Evolutionary conservation across 129 eudicot species (phyloP), one percentile per base, ranked within the genome.

Genomic region (Pulicaria dysenterica): DNA sequence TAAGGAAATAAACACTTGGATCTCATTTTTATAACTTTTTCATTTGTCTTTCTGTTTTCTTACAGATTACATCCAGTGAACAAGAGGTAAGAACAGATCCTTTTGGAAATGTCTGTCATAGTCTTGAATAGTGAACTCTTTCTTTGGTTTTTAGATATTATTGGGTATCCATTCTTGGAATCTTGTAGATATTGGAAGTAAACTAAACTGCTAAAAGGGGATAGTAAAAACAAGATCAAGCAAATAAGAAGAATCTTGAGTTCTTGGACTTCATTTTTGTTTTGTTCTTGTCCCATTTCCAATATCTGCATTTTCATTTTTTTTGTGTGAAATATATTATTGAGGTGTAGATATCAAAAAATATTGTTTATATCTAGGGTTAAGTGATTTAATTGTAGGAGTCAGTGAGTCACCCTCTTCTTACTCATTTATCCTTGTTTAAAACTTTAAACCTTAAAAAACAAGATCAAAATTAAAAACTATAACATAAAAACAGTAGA

Each of bases 131-230:
- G 7, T 43, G 8, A 19, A 5, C 47, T 17, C 5, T 60, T 14
- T 50, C n/a, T 70, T 43, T 39, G 39, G 15, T 15, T 51, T 12
- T 57, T 13, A 41, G 50, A 63, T 46, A 7, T 11, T 78, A 55
- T 47, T 63, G 72, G 3, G 15, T 70, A 50, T 58, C 17, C 66
- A 72, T 79, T 51, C 58, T 72, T 79, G 79, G 70, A 47, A 73
- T 73, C 43, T 73, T 73, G 44, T 79, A 66, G 73, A 53, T 59
- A 63, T 71, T 79, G 74, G 63, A 46, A 58, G 46, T 48, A 37
- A 46, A 58, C 5, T 47, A 17, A 6, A 68, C 8, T 15, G 36
- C 73, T 42, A 56, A 55, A 59, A 69, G 2, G 5, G 39, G 66
- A 60, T 46, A 49, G 51, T 63, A 40, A 69, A 39, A 46, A 42